A percentile compares a stretch with the other conserved stretches of the same genome.
phyloP scores from a whole-genome alignment of 345 rosid genomes.

The Fremontodendron californicum region DNA sequence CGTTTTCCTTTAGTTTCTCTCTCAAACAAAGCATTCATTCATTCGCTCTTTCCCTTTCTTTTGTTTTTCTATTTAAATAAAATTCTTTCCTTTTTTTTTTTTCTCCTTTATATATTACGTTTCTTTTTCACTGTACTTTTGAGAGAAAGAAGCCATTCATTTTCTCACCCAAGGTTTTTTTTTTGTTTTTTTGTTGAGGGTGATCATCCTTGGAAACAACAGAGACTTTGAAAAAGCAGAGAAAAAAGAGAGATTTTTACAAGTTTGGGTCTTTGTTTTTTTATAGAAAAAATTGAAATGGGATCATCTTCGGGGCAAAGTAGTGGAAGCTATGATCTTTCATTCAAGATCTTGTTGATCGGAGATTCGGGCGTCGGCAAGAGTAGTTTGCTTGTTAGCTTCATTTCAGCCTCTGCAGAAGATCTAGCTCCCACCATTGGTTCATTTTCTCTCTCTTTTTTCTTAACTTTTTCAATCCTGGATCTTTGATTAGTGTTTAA shows the following conservation, averaged over 20 bases:
- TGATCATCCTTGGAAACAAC: constrained; percentile 36
- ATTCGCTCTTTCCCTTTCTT: constrained; percentile 27
- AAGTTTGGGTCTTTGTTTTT: constrained; percentile 10
- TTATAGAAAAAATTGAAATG: constrained; percentile 32
- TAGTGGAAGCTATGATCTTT: constrained; percentile 62
- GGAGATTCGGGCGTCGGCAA: constrained; percentile 98
- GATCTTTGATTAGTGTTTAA: constrained; percentile 10
- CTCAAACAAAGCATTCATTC: constrained; percentile 38
- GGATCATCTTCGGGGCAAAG: constrained; percentile 77
- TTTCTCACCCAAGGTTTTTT: not conserved
- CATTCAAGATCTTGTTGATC: constrained; percentile 95
- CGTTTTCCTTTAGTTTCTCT: constrained; percentile 46
- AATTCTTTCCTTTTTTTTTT: constrained; percentile 6
- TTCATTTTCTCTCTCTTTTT: constrained; percentile 13
- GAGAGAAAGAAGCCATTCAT: constrained; percentile 12
- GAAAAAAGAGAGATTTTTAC: not conserved
- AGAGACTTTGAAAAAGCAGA: constrained; percentile 9
- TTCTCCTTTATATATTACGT: constrained; percentile 14
- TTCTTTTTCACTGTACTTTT: constrained; percentile 33
- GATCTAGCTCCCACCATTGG: constrained; percentile 94
- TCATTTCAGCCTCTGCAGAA: constrained; percentile 70
- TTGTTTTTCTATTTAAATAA: not conserved
- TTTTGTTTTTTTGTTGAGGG: not conserved
- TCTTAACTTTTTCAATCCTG: not conserved
- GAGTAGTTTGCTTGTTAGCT: constrained; percentile 93